A percentile compares a stretch with the other conserved stretches of the same genome.
Evolutionary conservation across 352 stramenopile species (phyloP).

Genomic region (Pythium vanterpoolii): DNA sequence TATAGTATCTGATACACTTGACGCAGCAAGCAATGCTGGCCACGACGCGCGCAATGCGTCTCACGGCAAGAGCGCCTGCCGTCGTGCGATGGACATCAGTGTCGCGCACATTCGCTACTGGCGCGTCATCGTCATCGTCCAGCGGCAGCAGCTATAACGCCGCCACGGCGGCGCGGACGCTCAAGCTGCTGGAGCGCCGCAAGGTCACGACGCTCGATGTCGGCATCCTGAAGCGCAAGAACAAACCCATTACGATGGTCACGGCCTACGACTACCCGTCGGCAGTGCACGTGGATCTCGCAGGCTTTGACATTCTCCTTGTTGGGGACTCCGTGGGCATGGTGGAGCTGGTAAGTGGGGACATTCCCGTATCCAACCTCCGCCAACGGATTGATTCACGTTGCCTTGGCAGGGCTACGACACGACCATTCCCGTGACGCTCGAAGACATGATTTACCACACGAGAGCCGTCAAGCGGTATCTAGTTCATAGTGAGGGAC

Average conservation of each 20-base stretch:
- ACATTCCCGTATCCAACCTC: too few relatives aligned
- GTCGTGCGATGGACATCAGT: neutral
- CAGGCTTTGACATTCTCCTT: slow-evolving; percentile 97
- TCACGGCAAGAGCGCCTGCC: neutral
- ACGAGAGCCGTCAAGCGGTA: slow-evolving; percentile 93
- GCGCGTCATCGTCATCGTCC: neutral
- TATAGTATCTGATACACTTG: neutral
- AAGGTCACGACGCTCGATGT: slow-evolving; percentile 85
- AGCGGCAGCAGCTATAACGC: slow-evolving; percentile 43
- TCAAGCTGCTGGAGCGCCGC: slow-evolving; percentile 81
- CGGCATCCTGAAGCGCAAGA: slow-evolving; percentile 89
- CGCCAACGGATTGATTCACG: slow-evolving; percentile 9
- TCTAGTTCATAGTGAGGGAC: neutral
- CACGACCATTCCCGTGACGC: slow-evolving; percentile 91
- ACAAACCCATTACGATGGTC: slow-evolving; percentile 98
- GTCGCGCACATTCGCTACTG: slow-evolving; percentile 9
- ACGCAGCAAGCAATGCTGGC: neutral
- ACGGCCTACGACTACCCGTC: slow-evolving; percentile 98
- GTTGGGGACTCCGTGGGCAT: slow-evolving; percentile 98
- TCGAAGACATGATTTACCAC: slow-evolving; percentile 99
- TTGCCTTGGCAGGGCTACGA: slow-evolving; percentile 70
- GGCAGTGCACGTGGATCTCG: slow-evolving; percentile 96
- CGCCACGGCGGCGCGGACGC: slow-evolving; percentile 50
- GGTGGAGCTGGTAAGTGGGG: slow-evolving; percentile 96
- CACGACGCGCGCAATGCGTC: neutral